Percentiles rank a stretch among this genome's conserved stretches.
Conservation (phyloP, 2,329 filamentous ascomycete genomes). For the Trichoderma sp. region DNA sequence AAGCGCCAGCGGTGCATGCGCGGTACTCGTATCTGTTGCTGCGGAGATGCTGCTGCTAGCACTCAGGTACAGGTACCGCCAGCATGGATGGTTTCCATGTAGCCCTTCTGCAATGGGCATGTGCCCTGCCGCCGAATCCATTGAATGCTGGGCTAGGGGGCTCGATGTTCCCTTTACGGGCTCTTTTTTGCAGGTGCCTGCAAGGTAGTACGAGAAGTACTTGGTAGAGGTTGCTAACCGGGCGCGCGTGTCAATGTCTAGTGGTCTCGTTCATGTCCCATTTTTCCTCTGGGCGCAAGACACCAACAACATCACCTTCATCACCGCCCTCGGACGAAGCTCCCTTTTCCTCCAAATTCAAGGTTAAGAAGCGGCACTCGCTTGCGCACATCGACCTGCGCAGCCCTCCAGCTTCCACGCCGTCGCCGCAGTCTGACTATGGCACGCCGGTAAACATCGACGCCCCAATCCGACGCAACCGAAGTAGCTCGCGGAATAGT, state of each 20-base stretch:
- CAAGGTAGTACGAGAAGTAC: neutral
- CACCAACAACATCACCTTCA: conserved; percentile 45
- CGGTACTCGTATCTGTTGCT: neutral
- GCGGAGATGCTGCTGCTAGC: neutral
- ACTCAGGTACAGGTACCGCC: neutral
- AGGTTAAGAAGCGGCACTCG: conserved; percentile 34
- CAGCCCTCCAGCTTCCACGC: conserved; percentile 36
- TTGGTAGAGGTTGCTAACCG: conserved; percentile 1
- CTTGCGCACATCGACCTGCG: conserved; percentile 37
- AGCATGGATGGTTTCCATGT: neutral
- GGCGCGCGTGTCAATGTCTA: conserved; percentile 36
- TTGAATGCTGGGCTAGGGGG: neutral
- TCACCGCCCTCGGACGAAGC: conserved; percentile 43
- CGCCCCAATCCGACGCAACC: conserved; percentile 43
- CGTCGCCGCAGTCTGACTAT: conserved; percentile 42
- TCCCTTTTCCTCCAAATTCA: conserved; percentile 26
- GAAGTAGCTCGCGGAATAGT: conserved; percentile 44
- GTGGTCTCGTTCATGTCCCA: conserved; percentile 88
- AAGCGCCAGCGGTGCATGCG: neutral
- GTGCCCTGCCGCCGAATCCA: neutral
- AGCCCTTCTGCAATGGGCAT: neutral
- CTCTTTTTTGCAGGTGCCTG: neutral
- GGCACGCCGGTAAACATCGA: conserved; percentile 44
- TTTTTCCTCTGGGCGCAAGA: conserved; percentile 57
- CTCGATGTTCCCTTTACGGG: neutral